These are phyloP conservation scores for Talaromyces borbonicus DNA, from an alignment of 495 filamentous ascomycete species.

Conservation along the genomic window DNA sequence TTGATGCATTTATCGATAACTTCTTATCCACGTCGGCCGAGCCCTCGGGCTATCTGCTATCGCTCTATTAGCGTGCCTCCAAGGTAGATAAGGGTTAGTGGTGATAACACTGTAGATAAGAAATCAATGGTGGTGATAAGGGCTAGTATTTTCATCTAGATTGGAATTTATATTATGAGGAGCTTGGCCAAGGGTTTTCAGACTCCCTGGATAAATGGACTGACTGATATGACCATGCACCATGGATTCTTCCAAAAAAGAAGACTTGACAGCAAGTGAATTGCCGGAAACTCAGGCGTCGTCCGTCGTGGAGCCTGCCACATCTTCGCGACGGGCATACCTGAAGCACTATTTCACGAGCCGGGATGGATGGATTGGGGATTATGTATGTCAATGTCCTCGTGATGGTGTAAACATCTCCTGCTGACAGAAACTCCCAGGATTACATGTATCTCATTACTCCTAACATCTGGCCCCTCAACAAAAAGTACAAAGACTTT, in stretches of 20 bases:
- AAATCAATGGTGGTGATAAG: too few species aligned
- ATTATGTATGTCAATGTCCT: slow-evolving; percentile 40
- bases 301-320: not conserved
- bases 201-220: too few species aligned
- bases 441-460: slow-evolving; percentile 66
- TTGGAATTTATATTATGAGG: too few species aligned
- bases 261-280: not conserved
- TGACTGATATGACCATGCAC: too few species aligned
- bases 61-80: too few species aligned
- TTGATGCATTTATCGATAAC: too few species aligned
- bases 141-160: too few species aligned
- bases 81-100: too few species aligned
- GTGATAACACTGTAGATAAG: too few species aligned
- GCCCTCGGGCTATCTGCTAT: too few species aligned
- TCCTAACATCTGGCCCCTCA: slow-evolving; percentile 64
- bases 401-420: not conserved
- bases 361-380: slow-evolving; percentile 59
- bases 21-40: too few species aligned
- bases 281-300: not conserved
- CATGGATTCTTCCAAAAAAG: not conserved
- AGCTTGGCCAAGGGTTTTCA: too few species aligned
- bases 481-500: slow-evolving; percentile 49
- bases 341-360: slow-evolving; percentile 34
- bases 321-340: slow-evolving; percentile 17
- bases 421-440: slow-evolving; percentile 8